Conservation (phyloP, 345 rosid genomes). For the Mangifera indica region DNA sequence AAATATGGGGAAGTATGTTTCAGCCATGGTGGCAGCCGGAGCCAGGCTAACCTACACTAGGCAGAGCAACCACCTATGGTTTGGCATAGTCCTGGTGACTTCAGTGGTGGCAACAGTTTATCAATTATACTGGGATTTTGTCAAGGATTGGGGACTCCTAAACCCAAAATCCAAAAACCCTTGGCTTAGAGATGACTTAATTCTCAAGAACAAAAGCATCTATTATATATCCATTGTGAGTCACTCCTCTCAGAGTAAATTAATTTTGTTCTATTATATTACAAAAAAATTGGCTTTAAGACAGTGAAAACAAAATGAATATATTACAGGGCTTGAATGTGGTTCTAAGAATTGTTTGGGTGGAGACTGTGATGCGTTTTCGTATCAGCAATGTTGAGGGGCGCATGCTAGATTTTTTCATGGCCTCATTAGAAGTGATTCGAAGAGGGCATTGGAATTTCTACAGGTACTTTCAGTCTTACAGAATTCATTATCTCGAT, state of each 20-base stretch:
- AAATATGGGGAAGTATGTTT: slow-evolving; percentile 95
- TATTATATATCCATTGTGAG: slow-evolving; percentile 86
- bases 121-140: slow-evolving; percentile 96
- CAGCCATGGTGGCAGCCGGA: slow-evolving; percentile 96
- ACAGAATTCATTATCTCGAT: background rate
- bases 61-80: slow-evolving; percentile 48
- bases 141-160: slow-evolving; percentile 88
- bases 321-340: slow-evolving; percentile 63
- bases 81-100: slow-evolving; percentile 56
- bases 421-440: slow-evolving; percentile 88
- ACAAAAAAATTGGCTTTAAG: background rate
- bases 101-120: slow-evolving; percentile 69
- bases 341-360: slow-evolving; percentile 81
- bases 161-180: slow-evolving; percentile 65
- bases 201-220: slow-evolving; percentile 65
- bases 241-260: background rate
- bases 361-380: slow-evolving; percentile 68
- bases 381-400: slow-evolving; percentile 47
- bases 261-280: background rate
- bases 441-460: slow-evolving; percentile 98
- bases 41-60: slow-evolving; percentile 72
- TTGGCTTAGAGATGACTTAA: slow-evolving; percentile 83
- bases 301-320: slow-evolving; percentile 7
- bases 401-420: slow-evolving; percentile 67
- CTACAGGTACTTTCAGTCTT: slow-evolving; percentile 57